These are phyloP conservation scores for Syzygium aqueum DNA, from an alignment of 345 rosid genomes.

Conservation along the genomic window DNA sequence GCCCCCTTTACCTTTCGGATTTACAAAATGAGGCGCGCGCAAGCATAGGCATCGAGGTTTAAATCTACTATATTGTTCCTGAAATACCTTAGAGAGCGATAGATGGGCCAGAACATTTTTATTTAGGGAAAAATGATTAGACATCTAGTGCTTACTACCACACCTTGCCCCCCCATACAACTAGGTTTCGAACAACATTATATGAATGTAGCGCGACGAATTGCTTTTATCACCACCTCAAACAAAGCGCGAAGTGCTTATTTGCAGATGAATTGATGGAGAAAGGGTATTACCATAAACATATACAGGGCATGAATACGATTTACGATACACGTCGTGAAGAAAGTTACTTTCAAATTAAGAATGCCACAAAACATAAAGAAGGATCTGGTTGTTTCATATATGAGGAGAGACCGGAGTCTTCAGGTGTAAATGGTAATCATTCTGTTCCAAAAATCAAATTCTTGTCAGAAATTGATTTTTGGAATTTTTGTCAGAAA, in stretches of 20 bases:
- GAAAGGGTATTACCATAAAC: not conserved
- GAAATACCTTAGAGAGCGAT: not conserved
- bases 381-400: not conserved
- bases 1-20: constrained; percentile 1
- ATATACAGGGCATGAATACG: not conserved
- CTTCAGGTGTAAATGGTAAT: too few species aligned
- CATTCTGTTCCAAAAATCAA: too few species aligned
- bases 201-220: not conserved
- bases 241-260: not conserved
- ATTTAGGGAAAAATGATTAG: not conserved
- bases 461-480: too few species aligned
- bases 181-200: not conserved
- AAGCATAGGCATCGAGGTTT: not conserved
- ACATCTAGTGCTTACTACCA: not conserved
- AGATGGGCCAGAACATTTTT: not conserved
- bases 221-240: not conserved
- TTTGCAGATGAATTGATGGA: not conserved
- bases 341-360: not conserved
- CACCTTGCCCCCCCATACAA: not conserved
- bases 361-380: not conserved
- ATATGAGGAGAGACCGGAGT: not conserved
- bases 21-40: not conserved
- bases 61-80: not conserved
- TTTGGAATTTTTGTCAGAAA: too few species aligned
- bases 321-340: not conserved